Evolutionary conservation across 768 basidiomycete genomes (phyloP), one percentile per base, ranked within the genome.

Genomic region (Rhodotorula babjevae): DNA sequence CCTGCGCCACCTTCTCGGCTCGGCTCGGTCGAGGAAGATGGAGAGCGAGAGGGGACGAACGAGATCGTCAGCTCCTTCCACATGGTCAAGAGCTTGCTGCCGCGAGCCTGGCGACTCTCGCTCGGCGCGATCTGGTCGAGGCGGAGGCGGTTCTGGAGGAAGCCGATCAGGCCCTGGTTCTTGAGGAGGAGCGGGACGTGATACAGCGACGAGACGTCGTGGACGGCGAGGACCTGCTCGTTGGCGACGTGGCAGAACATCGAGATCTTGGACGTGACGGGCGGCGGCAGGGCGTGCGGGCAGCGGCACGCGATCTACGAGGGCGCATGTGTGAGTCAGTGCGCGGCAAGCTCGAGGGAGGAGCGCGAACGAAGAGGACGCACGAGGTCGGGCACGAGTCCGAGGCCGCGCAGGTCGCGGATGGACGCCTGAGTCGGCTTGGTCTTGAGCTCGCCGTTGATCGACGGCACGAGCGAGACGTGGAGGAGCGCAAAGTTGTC

Each of bases 391-490:
- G 95, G 94, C 19, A 93, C 85, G 10, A 99, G 84, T 76, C 95
- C 95, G 27, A 97, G 85, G 9, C 95, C 94, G 61, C 95, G 87
- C 57, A 98, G 83, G 64, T 92, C 93, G 77, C 95, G 90, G 19
- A 98, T 91, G 27, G 93, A 95, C 25, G 94, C 95, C 81, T 99
- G 95, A 0, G 95, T 99, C 1, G 95, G 95, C 80, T 99, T 99
- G 15, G 95, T 99, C 83, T 99, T 99, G 80, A 97, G 95, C 81
- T 99, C 95, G 67, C 95, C 95, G 65, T 96, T 93, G 85, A 99
- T 92, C 78, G 96, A 92, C 27, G 95, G 95, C n/a, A 99, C 93
- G 44, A 99, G 88, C 12, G 92, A 94, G 61, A 99, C 95, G 77
- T 97, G 94, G 71, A 98, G 89, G 66, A 98, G 87, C 0, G 95